phyloP scores from a whole-genome alignment of 257 asterid species.

The Marsdenia floribunda region DNA sequence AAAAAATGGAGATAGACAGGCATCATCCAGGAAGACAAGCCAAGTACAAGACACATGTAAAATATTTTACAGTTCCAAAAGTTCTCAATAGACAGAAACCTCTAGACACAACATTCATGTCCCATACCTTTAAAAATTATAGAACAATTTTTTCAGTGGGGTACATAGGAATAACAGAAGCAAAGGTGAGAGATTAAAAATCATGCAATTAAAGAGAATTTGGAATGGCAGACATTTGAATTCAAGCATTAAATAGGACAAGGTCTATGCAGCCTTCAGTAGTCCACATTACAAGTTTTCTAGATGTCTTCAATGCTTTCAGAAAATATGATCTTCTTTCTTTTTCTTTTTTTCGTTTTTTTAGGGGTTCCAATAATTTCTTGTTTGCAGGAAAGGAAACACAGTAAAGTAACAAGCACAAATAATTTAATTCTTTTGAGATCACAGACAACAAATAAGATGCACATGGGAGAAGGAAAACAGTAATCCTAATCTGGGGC shows the following conservation, averaged over 20 bases:
- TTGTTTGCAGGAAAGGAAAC: not conserved
- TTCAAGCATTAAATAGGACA: not conserved
- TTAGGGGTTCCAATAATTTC: not conserved
- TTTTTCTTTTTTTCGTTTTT: no score
- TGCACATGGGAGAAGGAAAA: not conserved
- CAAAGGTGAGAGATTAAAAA: not conserved
- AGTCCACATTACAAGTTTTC: not conserved
- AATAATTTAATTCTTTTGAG: not conserved
- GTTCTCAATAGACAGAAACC: not conserved
- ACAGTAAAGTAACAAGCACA: not conserved
- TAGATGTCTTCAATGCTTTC: not conserved
- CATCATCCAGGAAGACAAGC: not conserved
- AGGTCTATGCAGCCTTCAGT: not conserved
- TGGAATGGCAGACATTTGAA: not conserved
- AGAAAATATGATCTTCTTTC: no score
- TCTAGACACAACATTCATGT: not conserved
- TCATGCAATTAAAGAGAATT: not conserved
- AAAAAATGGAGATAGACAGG: not conserved
- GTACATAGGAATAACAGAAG: not conserved
- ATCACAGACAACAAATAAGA: not conserved
- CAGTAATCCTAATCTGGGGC: not conserved
- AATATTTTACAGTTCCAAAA: not conserved
- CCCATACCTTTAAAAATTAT: not conserved
- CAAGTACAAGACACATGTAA: not conserved
- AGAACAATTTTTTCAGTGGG: not conserved